phyloP scores from a whole-genome alignment of 108 stramenopile genomes.

The Stephanodiscus triporus region DNA sequence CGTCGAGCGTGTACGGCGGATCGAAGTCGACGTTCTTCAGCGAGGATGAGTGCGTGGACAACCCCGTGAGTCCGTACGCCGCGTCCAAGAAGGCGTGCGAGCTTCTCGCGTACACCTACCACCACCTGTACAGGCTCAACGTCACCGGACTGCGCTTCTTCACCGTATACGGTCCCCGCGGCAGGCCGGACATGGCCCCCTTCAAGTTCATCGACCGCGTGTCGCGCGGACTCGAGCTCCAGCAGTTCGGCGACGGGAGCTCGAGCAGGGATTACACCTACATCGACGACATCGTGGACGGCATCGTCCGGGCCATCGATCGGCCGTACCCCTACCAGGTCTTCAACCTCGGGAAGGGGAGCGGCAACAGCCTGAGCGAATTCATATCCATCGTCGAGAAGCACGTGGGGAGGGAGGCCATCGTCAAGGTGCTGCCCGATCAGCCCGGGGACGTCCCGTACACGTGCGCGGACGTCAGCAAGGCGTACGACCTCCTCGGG shows the following conservation, averaged over 20 bases:
- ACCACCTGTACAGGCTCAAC: constrained; percentile 93
- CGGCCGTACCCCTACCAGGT: constrained; percentile 92
- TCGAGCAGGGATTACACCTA: constrained; percentile 96
- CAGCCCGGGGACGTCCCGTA: constrained; percentile 99
- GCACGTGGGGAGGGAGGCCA: constrained; percentile 85
- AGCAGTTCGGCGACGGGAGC: constrained; percentile 98
- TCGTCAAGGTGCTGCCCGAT: constrained; percentile 90
- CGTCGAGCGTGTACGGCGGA: constrained; percentile 95
- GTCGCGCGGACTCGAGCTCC: constrained; percentile 87
- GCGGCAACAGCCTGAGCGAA: constrained; percentile 86
- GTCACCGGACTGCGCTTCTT: constrained; percentile 96
- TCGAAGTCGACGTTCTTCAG: constrained; percentile 89
- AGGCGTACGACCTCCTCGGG: constrained; percentile 88
- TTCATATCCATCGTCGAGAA: constrained; percentile 95
- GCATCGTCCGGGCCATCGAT: constrained; percentile 95
- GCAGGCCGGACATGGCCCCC: constrained; percentile 97
- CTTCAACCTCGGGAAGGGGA: constrained; percentile 97
- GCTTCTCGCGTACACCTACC: constrained; percentile 97
- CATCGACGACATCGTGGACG: constrained; percentile 98
- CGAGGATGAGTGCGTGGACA: constrained; percentile 94
- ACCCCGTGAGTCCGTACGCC: constrained; percentile 97
- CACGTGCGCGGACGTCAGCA: constrained; percentile 96
- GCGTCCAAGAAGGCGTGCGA: constrained; percentile 98
- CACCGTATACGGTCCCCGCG: constrained; percentile 96
- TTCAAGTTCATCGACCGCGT: constrained; percentile 98